Evolutionary conservation across 352 stramenopile species (phyloP), one percentile per base, ranked within the genome.

Genomic region (Pythium plurisporium): DNA sequence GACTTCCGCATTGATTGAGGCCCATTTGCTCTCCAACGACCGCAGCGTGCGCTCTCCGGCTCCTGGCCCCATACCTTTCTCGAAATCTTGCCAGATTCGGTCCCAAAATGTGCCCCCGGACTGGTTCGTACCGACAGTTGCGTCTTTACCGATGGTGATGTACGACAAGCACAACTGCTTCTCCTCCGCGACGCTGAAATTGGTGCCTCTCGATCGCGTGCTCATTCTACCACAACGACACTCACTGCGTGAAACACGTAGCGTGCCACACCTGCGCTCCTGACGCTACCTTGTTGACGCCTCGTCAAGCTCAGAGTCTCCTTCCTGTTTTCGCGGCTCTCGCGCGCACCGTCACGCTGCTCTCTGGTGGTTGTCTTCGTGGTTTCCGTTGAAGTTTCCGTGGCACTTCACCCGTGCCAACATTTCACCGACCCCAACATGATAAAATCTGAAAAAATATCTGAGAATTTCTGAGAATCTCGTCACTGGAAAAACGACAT

Each of bases 71-170:
- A 47, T 30, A n/a, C 5, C 40, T 5, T 25, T 29, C 20, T 42
- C 9, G 22, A 54, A 54, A 27, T 54, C 34, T 30, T 55, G 15
- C n/a, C 30, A 26, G 19, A 64, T 47, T 20, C 31, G n/a, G 7
- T 57, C 47, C 37, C 55, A 64, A 20, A 57, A 57, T 23, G 38
- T 57, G 15, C 26, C 41, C 5, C 9, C 36, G 12, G 37, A 22
- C 30, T 57, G 46, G 37, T 57, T 52, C 2, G 46, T 57, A 9
- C 36, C 55, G 14, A 20, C 41, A n/a, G 15, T 46, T 6, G 46
- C 30, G 46, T 53, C 55, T 8, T 30, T 26, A 7, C 40, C 40
- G 40, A 47, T 47, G 7, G 40, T 29, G 5, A 47, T 11, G 22
- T 47, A 47, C 19, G 40, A 47, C 7, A 6, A 17, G 22, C 19